A percentile compares a stretch with the other conserved stretches of the same genome.
phyloP scores from a whole-genome alignment of 2,329 filamentous ascomycete genomes.

The Fusarium sp. region DNA sequence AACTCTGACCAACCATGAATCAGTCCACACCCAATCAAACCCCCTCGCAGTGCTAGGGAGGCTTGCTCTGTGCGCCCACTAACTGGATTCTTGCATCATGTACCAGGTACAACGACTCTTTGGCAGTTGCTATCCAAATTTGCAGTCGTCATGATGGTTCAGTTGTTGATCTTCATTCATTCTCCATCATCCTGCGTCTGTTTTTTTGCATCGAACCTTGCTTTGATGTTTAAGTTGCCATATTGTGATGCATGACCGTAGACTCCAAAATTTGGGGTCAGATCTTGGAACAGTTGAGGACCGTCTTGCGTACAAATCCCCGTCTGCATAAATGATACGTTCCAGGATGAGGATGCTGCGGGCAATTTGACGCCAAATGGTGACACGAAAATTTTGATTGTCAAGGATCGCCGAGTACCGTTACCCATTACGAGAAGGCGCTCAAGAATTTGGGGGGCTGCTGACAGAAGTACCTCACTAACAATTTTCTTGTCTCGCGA shows the following conservation, averaged over 20 bases:
- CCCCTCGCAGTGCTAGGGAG: slow-evolving; percentile 42
- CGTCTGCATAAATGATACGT: slow-evolving; percentile 36
- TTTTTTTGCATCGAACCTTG: neutral
- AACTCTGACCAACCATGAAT: slow-evolving; percentile 42
- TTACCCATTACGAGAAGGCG: slow-evolving; percentile 46
- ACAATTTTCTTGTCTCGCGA: slow-evolving; percentile 50
- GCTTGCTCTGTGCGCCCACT: slow-evolving; percentile 50
- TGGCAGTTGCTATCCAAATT: slow-evolving; percentile 11
- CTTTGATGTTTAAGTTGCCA: neutral
- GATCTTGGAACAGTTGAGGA: neutral
- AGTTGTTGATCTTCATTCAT: slow-evolving; percentile 9
- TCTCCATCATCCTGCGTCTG: slow-evolving; percentile 1
- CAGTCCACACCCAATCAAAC: slow-evolving; percentile 31
- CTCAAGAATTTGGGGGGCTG: slow-evolving; percentile 34
- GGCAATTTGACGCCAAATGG: slow-evolving; percentile 38
- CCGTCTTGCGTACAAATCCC: slow-evolving; percentile 4
- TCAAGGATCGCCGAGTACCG: slow-evolving; percentile 47
- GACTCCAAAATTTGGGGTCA: neutral
- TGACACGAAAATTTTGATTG: slow-evolving; percentile 50
- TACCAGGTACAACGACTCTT: slow-evolving; percentile 39
- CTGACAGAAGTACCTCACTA: slow-evolving; percentile 52
- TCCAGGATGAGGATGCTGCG: slow-evolving; percentile 31
- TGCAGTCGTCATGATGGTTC: slow-evolving; percentile 30
- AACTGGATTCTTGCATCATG: slow-evolving; percentile 47
- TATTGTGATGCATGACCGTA: neutral